Conservation (phyloP, 441 rosid genomes). For the Gossypium trilobum region DNA sequence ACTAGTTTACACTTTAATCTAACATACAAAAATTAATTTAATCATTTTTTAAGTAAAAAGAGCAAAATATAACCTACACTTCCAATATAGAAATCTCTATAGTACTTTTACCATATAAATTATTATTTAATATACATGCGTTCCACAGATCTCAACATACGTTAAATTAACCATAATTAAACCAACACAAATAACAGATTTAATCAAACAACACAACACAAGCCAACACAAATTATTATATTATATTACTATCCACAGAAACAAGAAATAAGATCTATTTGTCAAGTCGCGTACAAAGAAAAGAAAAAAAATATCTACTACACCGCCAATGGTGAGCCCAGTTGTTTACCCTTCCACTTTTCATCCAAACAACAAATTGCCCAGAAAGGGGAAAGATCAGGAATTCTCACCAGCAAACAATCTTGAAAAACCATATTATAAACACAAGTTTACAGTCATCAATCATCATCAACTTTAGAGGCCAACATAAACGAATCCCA, state of each 20-base stretch:
- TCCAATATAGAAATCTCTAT: no score
- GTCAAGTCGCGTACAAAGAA: background rate
- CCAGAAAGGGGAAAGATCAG: constrained; percentile 10
- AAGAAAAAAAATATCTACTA: background rate
- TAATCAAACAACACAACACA: background rate
- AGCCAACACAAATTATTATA: background rate
- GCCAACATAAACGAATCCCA: constrained; percentile 16
- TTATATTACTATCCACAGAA: background rate
- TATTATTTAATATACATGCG: no score
- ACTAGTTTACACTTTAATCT: no score
- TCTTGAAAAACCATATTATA: constrained; percentile 21
- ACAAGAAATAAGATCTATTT: background rate
- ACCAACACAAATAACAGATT: background rate
- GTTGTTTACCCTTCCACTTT: constrained; percentile 1
- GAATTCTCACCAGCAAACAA: constrained; percentile 24
- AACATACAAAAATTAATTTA: no score
- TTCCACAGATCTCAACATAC: no score
- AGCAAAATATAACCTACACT: no score
- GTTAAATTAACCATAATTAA: no score
- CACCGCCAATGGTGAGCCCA: background rate
- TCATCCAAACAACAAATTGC: constrained; percentile 12
- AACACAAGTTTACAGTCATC: constrained; percentile 19
- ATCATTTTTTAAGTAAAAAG: no score
- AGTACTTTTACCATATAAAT: no score
- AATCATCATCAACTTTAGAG: constrained; percentile 16